Conservation (phyloP, 495 filamentous ascomycete species). For the Penicillium herquei region DNA sequence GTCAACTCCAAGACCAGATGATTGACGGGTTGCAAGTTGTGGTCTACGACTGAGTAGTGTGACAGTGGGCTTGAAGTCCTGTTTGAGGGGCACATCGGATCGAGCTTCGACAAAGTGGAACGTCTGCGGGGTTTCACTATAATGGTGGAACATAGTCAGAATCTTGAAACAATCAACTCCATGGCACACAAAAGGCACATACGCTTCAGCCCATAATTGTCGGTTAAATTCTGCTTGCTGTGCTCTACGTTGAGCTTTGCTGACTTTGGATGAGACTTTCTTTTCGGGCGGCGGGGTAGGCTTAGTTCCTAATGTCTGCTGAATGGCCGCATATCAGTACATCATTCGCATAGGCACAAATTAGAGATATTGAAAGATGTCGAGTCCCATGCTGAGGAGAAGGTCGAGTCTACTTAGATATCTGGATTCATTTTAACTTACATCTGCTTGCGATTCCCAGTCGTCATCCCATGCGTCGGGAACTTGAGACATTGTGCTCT, state of each 20-base stretch:
- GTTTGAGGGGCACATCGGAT: slow-evolving; percentile 65
- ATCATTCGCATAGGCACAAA: neutral
- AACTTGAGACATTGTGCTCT: slow-evolving; percentile 53
- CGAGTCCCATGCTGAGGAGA: neutral
- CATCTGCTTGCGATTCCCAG: slow-evolving; percentile 79
- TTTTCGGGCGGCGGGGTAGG: slow-evolving; percentile 40
- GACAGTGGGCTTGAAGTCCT: slow-evolving; percentile 80
- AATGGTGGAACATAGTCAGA: slow-evolving; percentile 1
- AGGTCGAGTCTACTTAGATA: too few relatives aligned
- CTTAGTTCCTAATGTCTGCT: slow-evolving; percentile 39
- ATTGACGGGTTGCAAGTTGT: slow-evolving; percentile 38
- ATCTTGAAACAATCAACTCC: neutral
- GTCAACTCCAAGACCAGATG: slow-evolving; percentile 31
- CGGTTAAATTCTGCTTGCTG: slow-evolving; percentile 79
- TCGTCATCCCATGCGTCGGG: slow-evolving; percentile 91
- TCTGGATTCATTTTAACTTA: slow-evolving; percentile 27
- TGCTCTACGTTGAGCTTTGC: slow-evolving; percentile 74
- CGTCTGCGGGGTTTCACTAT: slow-evolving; percentile 60
- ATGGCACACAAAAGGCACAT: slow-evolving; percentile 24
- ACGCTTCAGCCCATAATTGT: slow-evolving; percentile 88
- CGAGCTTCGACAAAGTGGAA: slow-evolving; percentile 71
- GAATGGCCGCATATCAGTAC: slow-evolving; percentile 12
- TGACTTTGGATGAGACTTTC: slow-evolving; percentile 54
- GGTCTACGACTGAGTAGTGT: slow-evolving; percentile 85
- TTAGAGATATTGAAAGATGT: neutral